phyloP scores from a whole-genome alignment of 306 rosid genomes.

The Neltuma alba region DNA sequence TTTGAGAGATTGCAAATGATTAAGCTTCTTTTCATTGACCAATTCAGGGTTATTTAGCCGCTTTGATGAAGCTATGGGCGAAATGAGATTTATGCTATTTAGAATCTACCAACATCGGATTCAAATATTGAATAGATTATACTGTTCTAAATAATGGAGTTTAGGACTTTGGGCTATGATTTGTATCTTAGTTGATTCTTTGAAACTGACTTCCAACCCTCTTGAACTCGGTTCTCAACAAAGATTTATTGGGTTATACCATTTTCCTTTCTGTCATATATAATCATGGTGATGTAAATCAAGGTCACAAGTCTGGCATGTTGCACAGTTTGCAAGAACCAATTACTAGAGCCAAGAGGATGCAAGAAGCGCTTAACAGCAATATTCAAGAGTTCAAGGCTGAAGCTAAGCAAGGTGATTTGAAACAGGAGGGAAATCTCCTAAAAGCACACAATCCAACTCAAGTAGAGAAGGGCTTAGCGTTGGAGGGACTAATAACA shows the following conservation, averaged over 20 bases:
- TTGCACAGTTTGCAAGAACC: too few relatives aligned
- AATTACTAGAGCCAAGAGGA: too few relatives aligned
- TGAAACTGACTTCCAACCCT: background rate
- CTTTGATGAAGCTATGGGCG: background rate
- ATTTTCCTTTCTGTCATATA: background rate
- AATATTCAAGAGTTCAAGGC: too few relatives aligned
- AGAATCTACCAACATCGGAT: background rate
- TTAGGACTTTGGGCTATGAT: background rate
- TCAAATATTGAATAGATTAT: too few relatives aligned
- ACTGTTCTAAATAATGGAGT: background rate
- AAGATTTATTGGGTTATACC: background rate
- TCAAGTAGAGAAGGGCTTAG: too few relatives aligned
- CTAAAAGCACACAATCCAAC: too few relatives aligned
- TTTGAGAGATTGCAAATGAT: background rate
- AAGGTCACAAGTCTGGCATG: background rate
- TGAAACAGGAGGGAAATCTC: too few relatives aligned
- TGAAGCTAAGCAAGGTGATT: too few relatives aligned
- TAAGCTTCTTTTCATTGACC: background rate
- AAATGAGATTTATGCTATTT: constrained; percentile 1
- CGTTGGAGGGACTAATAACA: too few relatives aligned
- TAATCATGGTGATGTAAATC: background rate
- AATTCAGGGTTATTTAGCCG: background rate
- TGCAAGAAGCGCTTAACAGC: background rate
- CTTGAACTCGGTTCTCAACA: background rate
- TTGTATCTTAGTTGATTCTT: background rate